Evolutionary conservation across 2,329 filamentous ascomycete genomes (phyloP), one percentile per base, ranked within the genome.

Genomic region (Penicillium sp.): DNA sequence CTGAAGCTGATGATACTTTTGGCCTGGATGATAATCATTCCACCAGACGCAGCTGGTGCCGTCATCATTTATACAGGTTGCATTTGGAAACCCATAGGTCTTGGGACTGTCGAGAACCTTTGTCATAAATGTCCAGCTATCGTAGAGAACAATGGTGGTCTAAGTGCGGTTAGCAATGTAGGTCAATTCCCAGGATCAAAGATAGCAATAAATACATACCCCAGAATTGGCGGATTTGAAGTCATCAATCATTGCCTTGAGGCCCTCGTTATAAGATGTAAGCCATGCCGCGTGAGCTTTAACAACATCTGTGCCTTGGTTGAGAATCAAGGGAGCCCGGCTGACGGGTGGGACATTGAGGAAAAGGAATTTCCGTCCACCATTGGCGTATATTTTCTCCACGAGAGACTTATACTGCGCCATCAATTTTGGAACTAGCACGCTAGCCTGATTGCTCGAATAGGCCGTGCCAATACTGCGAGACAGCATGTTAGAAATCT

Each of bases 361-460:
- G 49, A 87, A 77, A 2, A 81, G 74, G 56, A 87, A 87, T 52
- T 85, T 85, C 5, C 84, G 73, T 2, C 79, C 79, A 0, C 85
- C 85, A 2, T 75, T 72, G 2, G 71, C 65, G 57, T 85, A 85
- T 6, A 88, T 70, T 18, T 75, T 64, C 52, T 79, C 65, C 43
- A 78, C 57, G 43, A 78, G 68, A 2, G 65, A 58, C 47, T 78
- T 78, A 48, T 82, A 81, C 27, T 70, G 68, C 13, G 74, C 71
- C 61, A 81, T 73, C 9, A 83, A 71, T 32, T 65, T 63, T 3
- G 67, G 66, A 0, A 74, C 56, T 4, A 77, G 56, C 5, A 62
- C 56, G 38, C 63, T 65, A 40, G 69, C 54, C 51, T 69, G 59
- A 45, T 59, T 54, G 16, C 52, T 61, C 65, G 70, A 77, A 4